Conservation (phyloP, 1,139 yeast genomes). For the Wickerhamomyces sp. region DNA sequence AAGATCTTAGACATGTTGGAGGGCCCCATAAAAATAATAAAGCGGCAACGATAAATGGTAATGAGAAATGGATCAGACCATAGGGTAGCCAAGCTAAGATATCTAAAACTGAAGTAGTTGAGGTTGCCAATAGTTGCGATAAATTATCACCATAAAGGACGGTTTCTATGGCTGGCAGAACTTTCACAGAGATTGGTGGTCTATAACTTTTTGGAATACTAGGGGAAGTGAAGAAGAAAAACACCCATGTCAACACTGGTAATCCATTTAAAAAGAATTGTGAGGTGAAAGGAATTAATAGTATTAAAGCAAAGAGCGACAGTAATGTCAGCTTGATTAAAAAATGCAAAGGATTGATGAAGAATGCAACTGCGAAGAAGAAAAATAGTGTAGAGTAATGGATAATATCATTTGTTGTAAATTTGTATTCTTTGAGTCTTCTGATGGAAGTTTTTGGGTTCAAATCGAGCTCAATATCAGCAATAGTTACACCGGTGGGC, state of each 20-base stretch:
- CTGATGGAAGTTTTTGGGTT: slow-evolving; percentile 47
- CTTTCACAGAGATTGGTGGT: slow-evolving; percentile 87
- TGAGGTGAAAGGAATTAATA: slow-evolving; percentile 69
- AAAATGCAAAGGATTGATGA: slow-evolving; percentile 31
- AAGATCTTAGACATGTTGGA: slow-evolving; percentile 81
- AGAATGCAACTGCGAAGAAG: slow-evolving; percentile 46
- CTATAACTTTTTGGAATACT: slow-evolving; percentile 75
- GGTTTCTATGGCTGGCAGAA: slow-evolving; percentile 91
- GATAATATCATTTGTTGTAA: slow-evolving; percentile 40
- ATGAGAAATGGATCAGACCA: slow-evolving; percentile 83
- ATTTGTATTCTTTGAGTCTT: slow-evolving; percentile 46
- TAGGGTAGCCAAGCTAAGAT: slow-evolving; percentile 94
- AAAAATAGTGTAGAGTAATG: slow-evolving; percentile 50
- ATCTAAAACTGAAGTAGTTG: slow-evolving; percentile 65
- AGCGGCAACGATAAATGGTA: slow-evolving; percentile 85
- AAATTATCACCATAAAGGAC: slow-evolving; percentile 91
- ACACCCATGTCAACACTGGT: slow-evolving; percentile 87
- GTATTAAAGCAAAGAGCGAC: slow-evolving; percentile 25
- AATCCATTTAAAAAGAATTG: slow-evolving; percentile 85
- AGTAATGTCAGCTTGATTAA: slow-evolving; percentile 26
- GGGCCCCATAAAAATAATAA: slow-evolving; percentile 86
- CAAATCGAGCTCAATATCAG: slow-evolving; percentile 57
- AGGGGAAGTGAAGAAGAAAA: slow-evolving; percentile 75
- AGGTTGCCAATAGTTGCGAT: slow-evolving; percentile 78
- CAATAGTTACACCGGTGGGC: slow-evolving; percentile 48